Conservation (phyloP, 2,329 filamentous ascomycete species). For the Alternaria angustiovoidea region DNA sequence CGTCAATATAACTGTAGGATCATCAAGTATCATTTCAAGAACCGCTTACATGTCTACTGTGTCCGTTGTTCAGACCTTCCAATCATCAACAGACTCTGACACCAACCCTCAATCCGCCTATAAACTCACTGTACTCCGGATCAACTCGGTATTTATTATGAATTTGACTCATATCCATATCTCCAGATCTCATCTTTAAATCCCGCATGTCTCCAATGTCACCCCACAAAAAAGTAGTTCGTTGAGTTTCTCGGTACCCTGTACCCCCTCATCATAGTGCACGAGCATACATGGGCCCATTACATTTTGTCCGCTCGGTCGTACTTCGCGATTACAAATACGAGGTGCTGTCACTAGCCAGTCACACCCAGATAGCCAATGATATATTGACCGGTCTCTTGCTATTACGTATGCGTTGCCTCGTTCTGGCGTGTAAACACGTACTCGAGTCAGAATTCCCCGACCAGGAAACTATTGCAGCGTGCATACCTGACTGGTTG, state of each 20-base stretch:
- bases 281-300: constrained; percentile 3
- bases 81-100: neutral
- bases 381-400: too few species aligned
- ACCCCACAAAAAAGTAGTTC: neutral
- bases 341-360: neutral
- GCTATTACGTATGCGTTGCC: too few species aligned
- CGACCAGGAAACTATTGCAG: too few species aligned
- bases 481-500: too few species aligned
- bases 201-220: neutral
- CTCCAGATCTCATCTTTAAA: too few species aligned
- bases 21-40: neutral
- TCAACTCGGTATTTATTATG: too few species aligned
- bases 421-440: too few species aligned
- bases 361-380: too few species aligned
- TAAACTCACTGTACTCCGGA: too few species aligned
- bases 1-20: neutral
- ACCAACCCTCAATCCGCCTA: too few species aligned
- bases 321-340: constrained; percentile 1
- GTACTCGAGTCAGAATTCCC: too few species aligned
- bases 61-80: neutral
- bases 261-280: neutral
- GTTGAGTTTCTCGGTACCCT: neutral
- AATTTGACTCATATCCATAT: too few species aligned
- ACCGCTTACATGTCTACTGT: neutral
- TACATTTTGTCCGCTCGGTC: neutral